Evolutionary conservation across 2,329 filamentous ascomycete genomes (phyloP).

Genomic region (Calycina herbarum): DNA sequence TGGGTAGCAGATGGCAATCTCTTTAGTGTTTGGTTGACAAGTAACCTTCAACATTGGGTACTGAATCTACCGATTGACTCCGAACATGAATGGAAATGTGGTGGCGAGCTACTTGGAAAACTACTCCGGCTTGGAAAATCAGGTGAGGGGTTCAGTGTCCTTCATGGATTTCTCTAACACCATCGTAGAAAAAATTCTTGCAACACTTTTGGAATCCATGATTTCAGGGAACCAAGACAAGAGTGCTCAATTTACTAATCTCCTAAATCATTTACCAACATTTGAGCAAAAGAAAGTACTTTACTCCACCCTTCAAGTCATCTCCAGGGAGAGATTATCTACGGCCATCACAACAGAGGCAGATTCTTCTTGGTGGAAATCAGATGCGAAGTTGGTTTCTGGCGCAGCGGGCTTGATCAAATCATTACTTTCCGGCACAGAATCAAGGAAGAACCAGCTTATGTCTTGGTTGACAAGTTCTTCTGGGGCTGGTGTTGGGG

Average conservation of each 20-base stretch:
- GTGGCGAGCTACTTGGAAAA: slow-evolving; percentile 35
- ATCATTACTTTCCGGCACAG: slow-evolving; percentile 48
- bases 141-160: slow-evolving; percentile 25
- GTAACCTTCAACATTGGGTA: slow-evolving; percentile 34
- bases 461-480: slow-evolving; percentile 64
- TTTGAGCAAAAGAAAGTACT: slow-evolving; percentile 37
- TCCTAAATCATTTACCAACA: slow-evolving; percentile 29
- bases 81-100: slow-evolving; percentile 30
- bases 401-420: slow-evolving; percentile 60
- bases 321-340: slow-evolving; percentile 32
- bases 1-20: slow-evolving; percentile 36
- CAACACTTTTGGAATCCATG: slow-evolving; percentile 29
- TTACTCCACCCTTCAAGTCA: slow-evolving; percentile 29
- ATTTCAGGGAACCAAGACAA: slow-evolving; percentile 27
- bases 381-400: slow-evolving; percentile 45
- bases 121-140: slow-evolving; percentile 35
- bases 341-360: slow-evolving; percentile 29
- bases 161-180: slow-evolving; percentile 15
- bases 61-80: slow-evolving; percentile 22
- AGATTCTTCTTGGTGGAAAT: slow-evolving; percentile 35
- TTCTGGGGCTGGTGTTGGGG: slow-evolving; percentile 64
- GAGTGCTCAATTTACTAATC: slow-evolving; percentile 25
- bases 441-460: slow-evolving; percentile 53
- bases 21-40: slow-evolving; percentile 36
- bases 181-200: slow-evolving; percentile 30